A percentile compares a stretch with the other conserved stretches of the same genome.
phyloP scores from a whole-genome alignment of 1,284 basidiomycete genomes.

The Papiliotrema laurentii region DNA sequence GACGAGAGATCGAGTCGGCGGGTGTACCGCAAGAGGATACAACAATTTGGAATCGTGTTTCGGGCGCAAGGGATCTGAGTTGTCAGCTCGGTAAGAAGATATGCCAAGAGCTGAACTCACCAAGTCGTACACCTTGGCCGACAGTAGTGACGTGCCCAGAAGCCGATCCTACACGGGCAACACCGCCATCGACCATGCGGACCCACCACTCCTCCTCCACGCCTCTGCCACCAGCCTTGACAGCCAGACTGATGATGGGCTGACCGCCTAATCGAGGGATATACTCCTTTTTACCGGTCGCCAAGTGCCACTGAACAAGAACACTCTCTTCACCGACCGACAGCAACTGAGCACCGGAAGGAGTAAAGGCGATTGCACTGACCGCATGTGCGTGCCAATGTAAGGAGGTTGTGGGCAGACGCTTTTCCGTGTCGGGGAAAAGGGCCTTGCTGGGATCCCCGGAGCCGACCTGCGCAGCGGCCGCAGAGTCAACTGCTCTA shows the following conservation, averaged over 20 bases:
- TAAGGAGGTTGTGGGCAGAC: conserved; percentile 68
- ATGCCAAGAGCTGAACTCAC: conserved; percentile 3
- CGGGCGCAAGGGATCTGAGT: conserved; percentile 1
- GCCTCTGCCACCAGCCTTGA: conserved; percentile 55
- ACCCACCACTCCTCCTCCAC: conserved; percentile 81
- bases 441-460: conserved; percentile 8
- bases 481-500: conserved; percentile 37
- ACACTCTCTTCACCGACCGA: conserved; percentile 96
- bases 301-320: conserved; percentile 90
- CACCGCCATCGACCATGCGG: conserved; percentile 75
- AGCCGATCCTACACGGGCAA: conserved; percentile 70
- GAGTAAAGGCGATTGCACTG: conserved; percentile 79
- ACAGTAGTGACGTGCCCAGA: conserved; percentile 72
- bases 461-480: conserved; percentile 9
- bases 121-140: conserved; percentile 42
- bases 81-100: neutral
- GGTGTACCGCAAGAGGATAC: conserved; percentile 62
- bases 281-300: conserved; percentile 79
- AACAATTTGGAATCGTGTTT: conserved; percentile 1
- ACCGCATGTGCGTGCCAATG: conserved; percentile 99
- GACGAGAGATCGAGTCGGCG: conserved; percentile 67
- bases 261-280: conserved; percentile 88
- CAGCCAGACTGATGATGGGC: conserved; percentile 59
- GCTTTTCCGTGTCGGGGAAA: conserved; percentile 28
- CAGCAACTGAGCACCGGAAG: conserved; percentile 86